A percentile compares a stretch with the other conserved stretches of the same genome.
phyloP scores from a whole-genome alignment of 176 grass and related monocot genomes.

The Rhynchospora tenuis region DNA sequence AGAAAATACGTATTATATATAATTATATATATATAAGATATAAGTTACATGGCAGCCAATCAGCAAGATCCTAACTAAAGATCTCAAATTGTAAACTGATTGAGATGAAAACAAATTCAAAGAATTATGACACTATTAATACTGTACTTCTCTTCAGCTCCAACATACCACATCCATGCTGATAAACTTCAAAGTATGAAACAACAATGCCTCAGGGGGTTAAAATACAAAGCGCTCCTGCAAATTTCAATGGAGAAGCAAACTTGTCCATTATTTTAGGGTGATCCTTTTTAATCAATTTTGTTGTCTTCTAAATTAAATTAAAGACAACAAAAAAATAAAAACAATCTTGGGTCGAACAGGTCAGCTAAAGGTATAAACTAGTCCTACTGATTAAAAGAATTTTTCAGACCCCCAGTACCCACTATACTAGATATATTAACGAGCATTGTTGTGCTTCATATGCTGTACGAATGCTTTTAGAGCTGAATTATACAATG shows the following conservation, averaged over 20 bases:
- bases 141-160: neutral
- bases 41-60: neutral
- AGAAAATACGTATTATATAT: neutral
- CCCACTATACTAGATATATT: neutral
- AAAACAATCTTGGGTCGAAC: neutral
- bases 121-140: neutral
- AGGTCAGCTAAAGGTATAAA: neutral
- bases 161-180: neutral
- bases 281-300: neutral
- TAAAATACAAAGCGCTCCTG: conserved; percentile 5
- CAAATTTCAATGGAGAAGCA: neutral
- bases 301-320: neutral
- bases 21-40: too few species aligned
- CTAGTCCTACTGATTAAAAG: neutral
- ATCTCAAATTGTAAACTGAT: neutral
- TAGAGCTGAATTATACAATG: neutral
- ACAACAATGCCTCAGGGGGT: neutral
- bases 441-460: neutral
- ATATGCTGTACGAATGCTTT: neutral
- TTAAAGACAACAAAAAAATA: neutral
- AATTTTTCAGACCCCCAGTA: neutral
- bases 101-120: neutral
- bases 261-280: neutral
- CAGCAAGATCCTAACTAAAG: neutral
- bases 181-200: neutral